These are phyloP conservation scores for Sorghum bicolor DNA, from an alignment of 176 grass and related monocot species.

Conservation along the genomic window DNA sequence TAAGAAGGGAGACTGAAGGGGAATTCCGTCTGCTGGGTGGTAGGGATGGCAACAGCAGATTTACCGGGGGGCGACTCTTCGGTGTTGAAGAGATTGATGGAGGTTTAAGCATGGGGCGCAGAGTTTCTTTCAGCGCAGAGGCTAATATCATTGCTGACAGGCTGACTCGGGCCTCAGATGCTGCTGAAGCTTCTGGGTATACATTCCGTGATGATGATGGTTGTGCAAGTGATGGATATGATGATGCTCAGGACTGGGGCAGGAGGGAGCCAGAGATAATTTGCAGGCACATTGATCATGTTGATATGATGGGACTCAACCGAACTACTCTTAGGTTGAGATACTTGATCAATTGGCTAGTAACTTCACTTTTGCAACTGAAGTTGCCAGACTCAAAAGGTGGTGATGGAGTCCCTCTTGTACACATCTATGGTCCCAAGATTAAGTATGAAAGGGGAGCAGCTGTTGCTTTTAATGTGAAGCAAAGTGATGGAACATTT, in stretches of 20 bases:
- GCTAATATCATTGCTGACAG: slow-evolving; percentile 56
- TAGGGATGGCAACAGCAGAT: slow-evolving; percentile 74
- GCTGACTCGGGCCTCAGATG: slow-evolving; percentile 55
- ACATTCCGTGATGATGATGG: slow-evolving; percentile 49
- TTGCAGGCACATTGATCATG: slow-evolving; percentile 98
- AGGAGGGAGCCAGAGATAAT: slow-evolving; percentile 92
- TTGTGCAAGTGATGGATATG: slow-evolving; percentile 61
- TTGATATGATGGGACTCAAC: slow-evolving; percentile 94
- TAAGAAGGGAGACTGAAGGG: slow-evolving; percentile 98
- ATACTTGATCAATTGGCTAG: slow-evolving; percentile 96
- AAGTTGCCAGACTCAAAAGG: slow-evolving; percentile 51
- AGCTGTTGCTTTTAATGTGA: slow-evolving; percentile 94
- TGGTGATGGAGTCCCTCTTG: slow-evolving; percentile 54
- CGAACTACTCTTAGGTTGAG: slow-evolving; percentile 86
- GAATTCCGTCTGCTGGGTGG: slow-evolving; percentile 86
- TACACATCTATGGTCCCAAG: slow-evolving; percentile 93
- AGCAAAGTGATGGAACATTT: slow-evolving; percentile 56
- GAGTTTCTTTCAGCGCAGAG: slow-evolving; percentile 88
- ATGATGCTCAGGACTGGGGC: slow-evolving; percentile 70
- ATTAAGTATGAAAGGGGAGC: slow-evolving; percentile 99
- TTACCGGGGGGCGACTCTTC: slow-evolving; percentile 64
- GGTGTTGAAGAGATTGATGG: slow-evolving; percentile 64
- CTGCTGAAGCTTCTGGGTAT: slow-evolving; percentile 65
- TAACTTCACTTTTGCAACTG: slow-evolving; percentile 88
- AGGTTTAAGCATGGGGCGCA: slow-evolving; percentile 63